These are phyloP conservation scores for Lactarius sp. DNA, from an alignment of 768 basidiomycete species.

Conservation along the genomic window DNA sequence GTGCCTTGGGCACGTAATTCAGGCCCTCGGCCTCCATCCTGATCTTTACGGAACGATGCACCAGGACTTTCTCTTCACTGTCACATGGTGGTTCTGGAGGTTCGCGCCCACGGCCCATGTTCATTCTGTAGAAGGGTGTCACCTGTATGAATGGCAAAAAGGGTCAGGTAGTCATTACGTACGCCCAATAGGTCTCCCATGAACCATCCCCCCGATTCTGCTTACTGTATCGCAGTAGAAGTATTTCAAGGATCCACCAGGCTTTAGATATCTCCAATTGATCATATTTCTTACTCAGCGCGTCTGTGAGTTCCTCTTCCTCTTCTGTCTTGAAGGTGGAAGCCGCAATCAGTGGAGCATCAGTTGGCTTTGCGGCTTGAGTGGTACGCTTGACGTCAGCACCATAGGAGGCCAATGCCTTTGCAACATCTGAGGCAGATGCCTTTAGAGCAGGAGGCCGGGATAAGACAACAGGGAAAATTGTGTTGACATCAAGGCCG, in stretches of 20 bases:
- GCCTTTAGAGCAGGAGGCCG: conserved; percentile 24
- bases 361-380: conserved; percentile 9
- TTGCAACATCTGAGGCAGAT: not conserved
- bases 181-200: not conserved
- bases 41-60: conserved; percentile 12
- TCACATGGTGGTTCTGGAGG: not conserved
- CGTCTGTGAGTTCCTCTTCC: conserved; percentile 59
- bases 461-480: conserved; percentile 29
- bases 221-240: conserved; percentile 28
- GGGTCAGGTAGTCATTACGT: not conserved
- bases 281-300: conserved; percentile 49
- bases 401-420: too few species aligned
- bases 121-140: not conserved
- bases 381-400: not conserved
- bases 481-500: conserved; percentile 30
- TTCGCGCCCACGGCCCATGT: not conserved
- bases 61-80: not conserved
- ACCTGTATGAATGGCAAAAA: not conserved
- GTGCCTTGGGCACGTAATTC: conserved; percentile 32
- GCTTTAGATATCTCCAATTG: conserved; percentile 42
- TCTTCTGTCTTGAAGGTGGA: conserved; percentile 43
- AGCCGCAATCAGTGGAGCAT: conserved; percentile 22
- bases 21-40: conserved; percentile 23
- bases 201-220: not conserved
- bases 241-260: conserved; percentile 67